Conservation (phyloP, 805 yeast species). For the Candida insectorum region DNA sequence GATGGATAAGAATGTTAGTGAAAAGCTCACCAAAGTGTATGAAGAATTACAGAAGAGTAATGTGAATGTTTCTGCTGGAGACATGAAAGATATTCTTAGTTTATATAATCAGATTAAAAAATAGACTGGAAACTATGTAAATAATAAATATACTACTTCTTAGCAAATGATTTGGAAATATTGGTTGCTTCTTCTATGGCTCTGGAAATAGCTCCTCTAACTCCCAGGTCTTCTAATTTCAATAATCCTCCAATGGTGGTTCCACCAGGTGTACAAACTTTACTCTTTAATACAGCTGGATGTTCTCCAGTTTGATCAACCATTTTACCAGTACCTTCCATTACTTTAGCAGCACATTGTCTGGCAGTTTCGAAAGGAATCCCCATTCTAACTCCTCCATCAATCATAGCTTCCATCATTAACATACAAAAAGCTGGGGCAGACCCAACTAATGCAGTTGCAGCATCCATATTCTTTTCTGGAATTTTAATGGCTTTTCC, state of each 20-base stretch:
- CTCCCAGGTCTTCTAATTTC: constrained; percentile 87
- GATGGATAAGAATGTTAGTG: constrained; percentile 34
- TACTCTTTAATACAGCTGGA: constrained; percentile 83
- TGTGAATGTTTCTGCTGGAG: constrained; percentile 28
- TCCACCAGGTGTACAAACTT: constrained; percentile 96
- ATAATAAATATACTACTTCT: constrained; percentile 20
- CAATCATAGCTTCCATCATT: constrained; percentile 87
- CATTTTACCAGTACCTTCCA: constrained; percentile 94
- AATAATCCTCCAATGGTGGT: constrained; percentile 94
- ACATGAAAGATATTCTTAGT: constrained; percentile 15
- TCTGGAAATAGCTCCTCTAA: constrained; percentile 81
- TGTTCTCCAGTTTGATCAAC: constrained; percentile 76
- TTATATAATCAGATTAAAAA: constrained; percentile 3
- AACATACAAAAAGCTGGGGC: constrained; percentile 93
- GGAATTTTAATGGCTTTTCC: constrained; percentile 69
- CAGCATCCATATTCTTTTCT: constrained; percentile 94
- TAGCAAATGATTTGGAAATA: constrained; percentile 56
- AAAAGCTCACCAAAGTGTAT: constrained; percentile 24
- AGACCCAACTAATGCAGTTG: constrained; percentile 91
- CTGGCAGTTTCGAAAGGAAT: constrained; percentile 80
- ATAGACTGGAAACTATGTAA: background rate
- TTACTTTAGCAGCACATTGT: constrained; percentile 86
- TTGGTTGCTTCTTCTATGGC: constrained; percentile 92
- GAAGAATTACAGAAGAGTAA: constrained; percentile 29
- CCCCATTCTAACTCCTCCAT: constrained; percentile 94